phyloP scores from a whole-genome alignment of 306 rosid species.

The Lathyrus sativus region DNA sequence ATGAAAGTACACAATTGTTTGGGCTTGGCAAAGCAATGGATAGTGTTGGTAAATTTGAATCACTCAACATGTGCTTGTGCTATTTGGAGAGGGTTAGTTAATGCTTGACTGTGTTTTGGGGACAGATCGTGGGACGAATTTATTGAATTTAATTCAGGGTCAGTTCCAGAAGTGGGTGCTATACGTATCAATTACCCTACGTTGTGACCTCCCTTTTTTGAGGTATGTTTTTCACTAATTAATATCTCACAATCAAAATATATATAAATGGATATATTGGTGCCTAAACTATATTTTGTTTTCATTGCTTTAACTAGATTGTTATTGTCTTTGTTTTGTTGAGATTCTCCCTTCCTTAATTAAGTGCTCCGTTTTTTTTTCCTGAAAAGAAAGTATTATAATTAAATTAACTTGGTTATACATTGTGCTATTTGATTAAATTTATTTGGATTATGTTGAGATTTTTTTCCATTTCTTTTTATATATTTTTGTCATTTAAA shows the following conservation, averaged over 20 bases:
- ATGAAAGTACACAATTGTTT: slow-evolving; percentile 30
- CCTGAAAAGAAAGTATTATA: no score
- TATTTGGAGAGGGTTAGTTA: slow-evolving; percentile 36
- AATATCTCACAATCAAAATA: slow-evolving; percentile 10
- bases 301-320: slow-evolving; percentile 27
- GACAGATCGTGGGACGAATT: slow-evolving; percentile 36
- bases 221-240: not conserved
- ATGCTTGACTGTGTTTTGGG: slow-evolving; percentile 42
- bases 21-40: slow-evolving; percentile 44
- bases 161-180: slow-evolving; percentile 35
- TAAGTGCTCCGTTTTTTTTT: no score
- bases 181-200: slow-evolving; percentile 3
- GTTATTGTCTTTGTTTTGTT: slow-evolving; percentile 7
- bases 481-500: no score
- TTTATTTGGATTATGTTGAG: no score
- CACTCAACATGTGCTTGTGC: slow-evolving; percentile 34
- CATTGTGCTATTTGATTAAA: no score
- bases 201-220: slow-evolving; percentile 12
- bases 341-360: not conserved
- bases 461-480: no score
- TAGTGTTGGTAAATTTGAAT: slow-evolving; percentile 40
- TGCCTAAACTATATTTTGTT: not conserved
- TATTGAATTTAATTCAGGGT: slow-evolving; percentile 35
- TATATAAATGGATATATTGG: not conserved
- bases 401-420: no score